phyloP scores from a whole-genome alignment of 2,329 filamentous ascomycete genomes.

The Fusarium sp. region DNA sequence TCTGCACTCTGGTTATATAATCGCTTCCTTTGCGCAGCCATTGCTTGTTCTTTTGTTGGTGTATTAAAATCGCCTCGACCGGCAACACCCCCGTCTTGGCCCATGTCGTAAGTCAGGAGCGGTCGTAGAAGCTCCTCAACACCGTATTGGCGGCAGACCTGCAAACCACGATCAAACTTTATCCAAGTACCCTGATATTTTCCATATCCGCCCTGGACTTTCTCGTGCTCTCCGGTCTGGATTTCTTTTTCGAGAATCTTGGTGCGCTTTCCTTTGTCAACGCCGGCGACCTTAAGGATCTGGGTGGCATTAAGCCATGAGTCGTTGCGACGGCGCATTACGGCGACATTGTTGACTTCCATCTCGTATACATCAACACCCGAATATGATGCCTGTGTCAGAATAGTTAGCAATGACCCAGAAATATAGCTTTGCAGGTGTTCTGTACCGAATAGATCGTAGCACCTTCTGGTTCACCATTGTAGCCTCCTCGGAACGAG shows the following conservation, averaged over 20 bases:
- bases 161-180: conserved; percentile 88
- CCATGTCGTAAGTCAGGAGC: conserved; percentile 83
- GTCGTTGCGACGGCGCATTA: conserved; percentile 95
- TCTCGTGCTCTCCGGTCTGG: conserved; percentile 94
- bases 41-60: conserved; percentile 97
- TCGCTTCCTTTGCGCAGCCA: conserved; percentile 93
- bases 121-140: conserved; percentile 82
- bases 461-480: conserved; percentile 57
- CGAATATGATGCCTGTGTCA: conserved; percentile 82
- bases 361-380: conserved; percentile 98
- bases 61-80: conserved; percentile 86
- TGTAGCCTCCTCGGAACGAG: conserved; percentile 54
- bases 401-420: conserved; percentile 34
- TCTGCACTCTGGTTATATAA: conserved; percentile 81
- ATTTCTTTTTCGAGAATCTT: conserved; percentile 99
- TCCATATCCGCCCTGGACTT: conserved; percentile 97
- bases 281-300: conserved; percentile 95
- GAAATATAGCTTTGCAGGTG: not conserved
- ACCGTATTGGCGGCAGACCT: conserved; percentile 85
- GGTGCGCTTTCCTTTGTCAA: conserved; percentile 97
- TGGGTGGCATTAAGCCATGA: conserved; percentile 98
- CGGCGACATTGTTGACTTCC: conserved; percentile 91
- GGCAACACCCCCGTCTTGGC: conserved; percentile 76
- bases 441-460: conserved; percentile 71
- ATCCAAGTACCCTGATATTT: conserved; percentile 99